Evolutionary conservation across 2,329 filamentous ascomycete genomes (phyloP), one percentile per base, ranked within the genome.

Genomic region (Beauveria sp.): DNA sequence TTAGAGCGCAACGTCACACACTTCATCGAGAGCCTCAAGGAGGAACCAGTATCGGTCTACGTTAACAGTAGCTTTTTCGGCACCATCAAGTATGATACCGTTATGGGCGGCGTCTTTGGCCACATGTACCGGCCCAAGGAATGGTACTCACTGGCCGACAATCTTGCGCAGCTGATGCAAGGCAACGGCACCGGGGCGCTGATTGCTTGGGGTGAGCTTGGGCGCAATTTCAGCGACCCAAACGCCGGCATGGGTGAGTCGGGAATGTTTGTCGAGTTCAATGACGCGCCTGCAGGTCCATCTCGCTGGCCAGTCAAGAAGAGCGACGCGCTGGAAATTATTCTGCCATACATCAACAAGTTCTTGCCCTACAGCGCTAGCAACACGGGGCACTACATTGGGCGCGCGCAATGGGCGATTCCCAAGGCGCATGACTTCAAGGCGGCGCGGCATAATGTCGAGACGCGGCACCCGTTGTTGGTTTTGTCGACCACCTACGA

Each of bases 1-100:
- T 67, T 79, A 10, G 63, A 66, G 20, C 61, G 65, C 0, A 70
- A 70, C 28, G 66, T 81, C 1, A 59, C 74, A 2, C 46, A 61
- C 0, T 70, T 76, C 3, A 64, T 76, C 1, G 63, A 68, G 0
- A 63, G 68, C 2, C 66, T 82, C 4, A 67, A 69, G 28, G 65
- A 71, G 4, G 69, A 78, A 7, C 78, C 79, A 0, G 62, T 79
- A 26, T 67, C 67, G 2, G 51, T 62, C 43, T 62, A 62, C 46
- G 24, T 81, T 58, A 76, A 80, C 66, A 71, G 68, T 47, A 72
- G 71, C 3, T 65, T 71, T 4, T 76, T 77, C 30, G 77, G 76
- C 0, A 63, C 71, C 2, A 57, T 80, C 3, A 73, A 74, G 58
- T 71, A 72, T 61, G 67, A 70, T 53, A 69, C 70, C 1, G 64